Percentiles rank a stretch among this genome's conserved stretches.
Evolutionary conservation across 768 basidiomycete species (phyloP).

Genomic region (Lactarius hengduanensis): DNA sequence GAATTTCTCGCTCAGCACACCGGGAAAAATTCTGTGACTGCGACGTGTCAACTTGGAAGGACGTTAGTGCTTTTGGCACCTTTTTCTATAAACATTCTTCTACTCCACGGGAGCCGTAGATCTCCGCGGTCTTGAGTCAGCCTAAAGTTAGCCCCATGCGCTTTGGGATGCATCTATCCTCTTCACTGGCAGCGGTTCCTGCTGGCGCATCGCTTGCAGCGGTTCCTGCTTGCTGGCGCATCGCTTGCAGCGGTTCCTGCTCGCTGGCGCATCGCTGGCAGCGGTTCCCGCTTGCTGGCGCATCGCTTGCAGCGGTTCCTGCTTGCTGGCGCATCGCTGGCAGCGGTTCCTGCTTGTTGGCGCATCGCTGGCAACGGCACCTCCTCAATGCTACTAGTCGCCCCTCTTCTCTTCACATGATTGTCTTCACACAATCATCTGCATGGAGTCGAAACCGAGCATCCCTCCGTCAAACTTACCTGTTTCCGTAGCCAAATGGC

Average conservation of each 20-base stretch:
- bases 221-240: too few species aligned
- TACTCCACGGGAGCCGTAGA: background rate
- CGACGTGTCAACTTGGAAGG: background rate
- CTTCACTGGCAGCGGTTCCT: too few species aligned
- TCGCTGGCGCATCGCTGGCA: too few species aligned
- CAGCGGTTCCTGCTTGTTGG: background rate
- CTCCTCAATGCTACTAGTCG: background rate
- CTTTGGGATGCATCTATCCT: background rate
- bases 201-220: too few species aligned
- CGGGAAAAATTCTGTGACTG: background rate
- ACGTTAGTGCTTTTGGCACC: background rate
- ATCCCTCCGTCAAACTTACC: background rate
- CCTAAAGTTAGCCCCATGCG: background rate
- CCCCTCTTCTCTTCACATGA: too few species aligned
- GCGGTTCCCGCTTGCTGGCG: too few species aligned
- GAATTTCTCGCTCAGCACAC: background rate
- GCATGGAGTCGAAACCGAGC: constrained; percentile 2
- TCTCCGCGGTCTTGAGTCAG: background rate
- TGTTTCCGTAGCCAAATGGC: constrained; percentile 11
- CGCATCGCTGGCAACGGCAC: background rate
- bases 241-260: background rate
- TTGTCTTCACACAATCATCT: background rate
- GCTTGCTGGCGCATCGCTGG: too few species aligned
- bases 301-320: too few species aligned
- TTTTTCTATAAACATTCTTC: background rate